Evolutionary conservation across 768 basidiomycete species (phyloP).

Genomic region (Boletus subcaerulescens): DNA sequence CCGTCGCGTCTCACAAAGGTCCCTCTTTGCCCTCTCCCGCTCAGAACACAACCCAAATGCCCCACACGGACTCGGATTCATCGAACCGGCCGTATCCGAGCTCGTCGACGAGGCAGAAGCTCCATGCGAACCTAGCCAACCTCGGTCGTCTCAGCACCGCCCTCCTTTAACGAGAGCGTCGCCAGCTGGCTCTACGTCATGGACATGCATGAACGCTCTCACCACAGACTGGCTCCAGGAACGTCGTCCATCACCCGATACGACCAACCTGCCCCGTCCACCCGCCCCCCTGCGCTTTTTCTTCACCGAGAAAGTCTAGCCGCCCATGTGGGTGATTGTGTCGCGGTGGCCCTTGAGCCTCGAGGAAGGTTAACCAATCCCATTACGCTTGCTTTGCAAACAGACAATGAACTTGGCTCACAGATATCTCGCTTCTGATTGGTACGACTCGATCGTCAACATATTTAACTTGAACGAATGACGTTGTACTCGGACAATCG

Average conservation of each 20-base stretch:
- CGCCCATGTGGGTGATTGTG: slow-evolving; percentile 79
- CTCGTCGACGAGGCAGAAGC: slow-evolving; percentile 85
- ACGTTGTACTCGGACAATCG: slow-evolving; percentile 69
- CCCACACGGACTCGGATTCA: slow-evolving; percentile 80
- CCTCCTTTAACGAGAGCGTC: slow-evolving; percentile 89
- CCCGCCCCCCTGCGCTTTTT: too few species aligned
- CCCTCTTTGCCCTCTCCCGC: slow-evolving; percentile 79
- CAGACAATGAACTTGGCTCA: slow-evolving; percentile 1
- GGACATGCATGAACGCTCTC: slow-evolving; percentile 92
- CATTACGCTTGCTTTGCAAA: not conserved
- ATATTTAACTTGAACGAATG: slow-evolving; percentile 77
- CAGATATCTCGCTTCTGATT: slow-evolving; percentile 77
- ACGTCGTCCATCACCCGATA: not conserved
- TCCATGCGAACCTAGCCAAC: slow-evolving; percentile 72
- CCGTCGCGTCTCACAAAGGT: slow-evolving; percentile 87
- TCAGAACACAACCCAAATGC: slow-evolving; percentile 67
- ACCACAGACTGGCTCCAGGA: slow-evolving; percentile 94
- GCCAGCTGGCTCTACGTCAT: slow-evolving; percentile 88
- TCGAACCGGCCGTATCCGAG: slow-evolving; percentile 81
- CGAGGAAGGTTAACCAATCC: slow-evolving; percentile 53
- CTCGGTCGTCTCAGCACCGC: slow-evolving; percentile 71
- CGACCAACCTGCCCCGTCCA: too few species aligned
- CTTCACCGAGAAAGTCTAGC: slow-evolving; percentile 63
- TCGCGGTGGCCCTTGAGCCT: slow-evolving; percentile 76
- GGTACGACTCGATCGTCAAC: slow-evolving; percentile 79